Evolutionary conservation across 495 filamentous ascomycete species (phyloP).

Genomic region (Delitschia confertaspora): DNA sequence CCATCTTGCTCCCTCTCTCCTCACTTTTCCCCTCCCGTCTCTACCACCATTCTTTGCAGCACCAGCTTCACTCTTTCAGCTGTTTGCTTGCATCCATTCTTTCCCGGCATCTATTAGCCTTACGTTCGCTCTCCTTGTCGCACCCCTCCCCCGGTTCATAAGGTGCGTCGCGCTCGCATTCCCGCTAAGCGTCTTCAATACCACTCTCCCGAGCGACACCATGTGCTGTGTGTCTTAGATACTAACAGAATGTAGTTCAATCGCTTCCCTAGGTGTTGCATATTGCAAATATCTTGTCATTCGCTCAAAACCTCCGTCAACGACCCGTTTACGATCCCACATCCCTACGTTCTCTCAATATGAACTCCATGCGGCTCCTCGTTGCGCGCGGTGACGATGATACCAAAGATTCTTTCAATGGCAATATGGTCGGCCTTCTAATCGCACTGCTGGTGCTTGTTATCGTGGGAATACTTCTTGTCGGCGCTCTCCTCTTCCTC

Average conservation of each 20-base stretch:
- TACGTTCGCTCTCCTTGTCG: conserved; percentile 4
- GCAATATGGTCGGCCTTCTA: conserved; percentile 60
- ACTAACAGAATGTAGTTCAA: too few species aligned
- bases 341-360: conserved; percentile 15
- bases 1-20: conserved; percentile 11
- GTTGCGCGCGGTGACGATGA: conserved; percentile 37
- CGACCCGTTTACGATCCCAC: not conserved
- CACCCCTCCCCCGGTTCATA: conserved; percentile 1
- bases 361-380: conserved; percentile 30
- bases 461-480: conserved; percentile 55
- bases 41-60: conserved; percentile 37
- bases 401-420: conserved; percentile 34
- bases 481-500: conserved; percentile 59
- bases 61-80: conserved; percentile 85
- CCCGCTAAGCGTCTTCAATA: conserved; percentile 12
- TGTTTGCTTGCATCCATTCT: conserved; percentile 50
- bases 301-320: too few species aligned
- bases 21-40: conserved; percentile 20
- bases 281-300: too few species aligned
- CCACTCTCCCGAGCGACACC: too few species aligned
- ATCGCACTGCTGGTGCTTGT: conserved; percentile 72
- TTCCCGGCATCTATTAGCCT: conserved; percentile 15
- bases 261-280: too few species aligned
- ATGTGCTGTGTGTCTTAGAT: too few species aligned
- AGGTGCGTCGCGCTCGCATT: conserved; percentile 21